Evolutionary conservation across 2,329 filamentous ascomycete genomes (phyloP).

Genomic region (Zasmidium angulare): DNA sequence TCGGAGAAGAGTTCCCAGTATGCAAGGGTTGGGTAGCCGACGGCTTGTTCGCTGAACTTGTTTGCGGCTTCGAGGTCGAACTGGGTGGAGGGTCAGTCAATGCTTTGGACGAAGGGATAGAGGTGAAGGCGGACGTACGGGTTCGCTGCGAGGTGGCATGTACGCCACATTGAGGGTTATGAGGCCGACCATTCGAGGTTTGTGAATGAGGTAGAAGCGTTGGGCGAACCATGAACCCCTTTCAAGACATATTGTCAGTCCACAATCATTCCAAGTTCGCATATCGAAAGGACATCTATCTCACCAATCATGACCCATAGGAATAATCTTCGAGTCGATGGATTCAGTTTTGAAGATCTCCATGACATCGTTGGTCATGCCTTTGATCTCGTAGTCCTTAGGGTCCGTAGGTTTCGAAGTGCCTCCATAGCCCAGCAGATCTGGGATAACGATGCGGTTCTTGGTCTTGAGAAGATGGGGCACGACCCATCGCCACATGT

Average conservation of each 20-base stretch:
- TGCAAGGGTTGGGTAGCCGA: slow-evolving; percentile 40
- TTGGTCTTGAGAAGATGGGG: slow-evolving; percentile 41
- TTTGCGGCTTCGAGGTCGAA: slow-evolving; percentile 38
- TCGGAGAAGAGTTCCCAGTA: slow-evolving; percentile 44
- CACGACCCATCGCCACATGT: slow-evolving; percentile 46
- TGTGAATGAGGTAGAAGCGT: slow-evolving; percentile 45
- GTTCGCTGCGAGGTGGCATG: slow-evolving; percentile 34
- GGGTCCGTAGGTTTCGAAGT: slow-evolving; percentile 44
- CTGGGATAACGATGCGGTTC: slow-evolving; percentile 41
- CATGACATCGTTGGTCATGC: slow-evolving; percentile 39
- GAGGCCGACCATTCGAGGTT: slow-evolving; percentile 42
- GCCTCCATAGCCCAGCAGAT: slow-evolving; percentile 41
- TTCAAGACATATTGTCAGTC: no score
- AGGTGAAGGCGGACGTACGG: slow-evolving; percentile 44
- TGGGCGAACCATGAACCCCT: slow-evolving; percentile 42
- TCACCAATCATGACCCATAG: slow-evolving; percentile 25
- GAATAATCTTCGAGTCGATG: slow-evolving; percentile 20
- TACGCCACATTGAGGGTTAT: slow-evolving; percentile 47
- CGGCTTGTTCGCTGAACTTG: slow-evolving; percentile 29
- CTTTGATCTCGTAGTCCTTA: slow-evolving; percentile 38
- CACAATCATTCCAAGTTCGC: no score
- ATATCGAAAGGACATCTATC: no score
- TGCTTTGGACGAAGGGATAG: no score
- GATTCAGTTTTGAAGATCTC: slow-evolving; percentile 45
- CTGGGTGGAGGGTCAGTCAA: no score